phyloP scores from a whole-genome alignment of 495 filamentous ascomycete species.

The Chaetomium fimeti region DNA sequence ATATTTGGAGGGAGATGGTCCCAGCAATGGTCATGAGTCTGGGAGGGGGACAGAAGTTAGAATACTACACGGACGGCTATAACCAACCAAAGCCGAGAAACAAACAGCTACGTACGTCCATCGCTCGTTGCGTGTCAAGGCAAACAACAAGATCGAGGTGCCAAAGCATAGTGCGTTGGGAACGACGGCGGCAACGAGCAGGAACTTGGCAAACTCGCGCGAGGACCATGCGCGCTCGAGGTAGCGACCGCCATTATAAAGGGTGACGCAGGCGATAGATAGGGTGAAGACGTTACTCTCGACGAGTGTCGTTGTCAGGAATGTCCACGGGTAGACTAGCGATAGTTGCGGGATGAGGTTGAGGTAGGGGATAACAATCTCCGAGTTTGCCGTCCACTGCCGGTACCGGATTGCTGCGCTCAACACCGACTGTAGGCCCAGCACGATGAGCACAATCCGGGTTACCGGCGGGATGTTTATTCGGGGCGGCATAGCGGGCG shows the following conservation, averaged over 20 bases:
- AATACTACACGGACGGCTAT: neutral
- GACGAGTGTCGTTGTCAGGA: slow-evolving; percentile 80
- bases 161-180: slow-evolving; percentile 76
- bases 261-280: slow-evolving; percentile 69
- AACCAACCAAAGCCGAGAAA: neutral
- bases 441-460: slow-evolving; percentile 69
- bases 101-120: slow-evolving; percentile 61
- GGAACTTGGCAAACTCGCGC: slow-evolving; percentile 88
- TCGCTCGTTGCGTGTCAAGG: slow-evolving; percentile 62
- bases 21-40: slow-evolving; percentile 81
- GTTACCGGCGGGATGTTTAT: slow-evolving; percentile 92
- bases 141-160: slow-evolving; percentile 69
- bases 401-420: slow-evolving; percentile 75
- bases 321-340: slow-evolving; percentile 88
- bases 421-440: slow-evolving; percentile 73
- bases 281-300: slow-evolving; percentile 93
- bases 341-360: slow-evolving; percentile 80
- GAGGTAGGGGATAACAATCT: slow-evolving; percentile 76
- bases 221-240: slow-evolving; percentile 95
- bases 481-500: slow-evolving; percentile 69
- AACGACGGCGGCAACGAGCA: slow-evolving; percentile 70
- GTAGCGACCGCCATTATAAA: slow-evolving; percentile 93
- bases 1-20: slow-evolving; percentile 82
- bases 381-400: slow-evolving; percentile 55
- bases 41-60: slow-evolving; percentile 26